These are phyloP conservation scores for Colletotrichum viniferum DNA, from an alignment of 2,329 filamentous ascomycete genomes.

Conservation along the genomic window DNA sequence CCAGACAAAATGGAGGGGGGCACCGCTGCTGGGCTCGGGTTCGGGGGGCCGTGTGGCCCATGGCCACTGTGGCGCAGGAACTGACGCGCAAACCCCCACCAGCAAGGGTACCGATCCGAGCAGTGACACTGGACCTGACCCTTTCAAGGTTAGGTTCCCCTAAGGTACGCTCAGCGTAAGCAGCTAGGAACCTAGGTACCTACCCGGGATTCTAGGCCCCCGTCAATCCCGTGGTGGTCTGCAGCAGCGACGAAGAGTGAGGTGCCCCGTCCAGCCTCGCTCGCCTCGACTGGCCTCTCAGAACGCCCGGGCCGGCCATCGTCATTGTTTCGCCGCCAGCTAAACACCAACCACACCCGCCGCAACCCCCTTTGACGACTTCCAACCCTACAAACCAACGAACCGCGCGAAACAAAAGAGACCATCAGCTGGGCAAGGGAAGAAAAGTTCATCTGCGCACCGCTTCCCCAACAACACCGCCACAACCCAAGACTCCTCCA, in stretches of 20 bases:
- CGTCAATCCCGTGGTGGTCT: background rate
- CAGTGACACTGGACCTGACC: background rate
- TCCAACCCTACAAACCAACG: background rate
- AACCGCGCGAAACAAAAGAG: background rate
- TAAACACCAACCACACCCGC: background rate
- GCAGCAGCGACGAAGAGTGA: background rate
- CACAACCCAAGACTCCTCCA: background rate
- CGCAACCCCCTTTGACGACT: background rate
- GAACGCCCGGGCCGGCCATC: constrained; percentile 1
- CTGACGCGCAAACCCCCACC: constrained; percentile 12
- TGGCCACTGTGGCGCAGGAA: constrained; percentile 12
- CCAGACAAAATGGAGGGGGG: background rate
- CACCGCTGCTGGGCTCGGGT: background rate
- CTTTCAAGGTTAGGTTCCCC: background rate
- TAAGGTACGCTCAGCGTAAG: background rate
- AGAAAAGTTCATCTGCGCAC: background rate
- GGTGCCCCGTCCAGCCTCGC: background rate
- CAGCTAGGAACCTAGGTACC: background rate
- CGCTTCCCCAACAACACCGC: background rate
- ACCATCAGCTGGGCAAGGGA: background rate
- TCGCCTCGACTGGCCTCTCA: background rate
- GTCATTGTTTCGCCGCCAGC: constrained; percentile 20
- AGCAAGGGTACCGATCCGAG: background rate
- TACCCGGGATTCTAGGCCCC: background rate
- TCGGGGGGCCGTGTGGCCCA: background rate